These are phyloP conservation scores for Paxillus ammoniavirescens DNA, from an alignment of 768 basidiomycete genomes.

Conservation along the genomic window DNA sequence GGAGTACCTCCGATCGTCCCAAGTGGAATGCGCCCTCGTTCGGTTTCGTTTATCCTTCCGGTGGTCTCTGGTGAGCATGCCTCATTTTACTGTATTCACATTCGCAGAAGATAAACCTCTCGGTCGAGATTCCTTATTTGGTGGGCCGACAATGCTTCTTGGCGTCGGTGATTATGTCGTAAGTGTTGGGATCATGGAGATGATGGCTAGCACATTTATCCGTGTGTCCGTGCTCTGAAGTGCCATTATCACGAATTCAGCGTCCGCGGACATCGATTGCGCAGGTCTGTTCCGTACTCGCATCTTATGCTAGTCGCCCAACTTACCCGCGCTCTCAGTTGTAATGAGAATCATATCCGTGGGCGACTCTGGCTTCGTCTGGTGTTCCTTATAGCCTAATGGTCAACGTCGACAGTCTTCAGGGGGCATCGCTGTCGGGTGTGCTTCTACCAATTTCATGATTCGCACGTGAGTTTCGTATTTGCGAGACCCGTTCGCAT, in stretches of 20 bases:
- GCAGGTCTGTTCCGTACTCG: conserved; percentile 15
- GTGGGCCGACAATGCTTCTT: conserved; percentile 19
- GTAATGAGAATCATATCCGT: conserved; percentile 9
- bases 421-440: conserved; percentile 15
- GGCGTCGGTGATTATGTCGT: conserved; percentile 17
- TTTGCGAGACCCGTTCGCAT: not conserved
- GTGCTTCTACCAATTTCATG: conserved; percentile 25
- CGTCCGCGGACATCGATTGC: conserved; percentile 1
- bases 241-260: not conserved
- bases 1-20: conserved; percentile 19
- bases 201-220: not conserved
- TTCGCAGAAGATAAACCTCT: not conserved
- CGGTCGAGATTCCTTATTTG: conserved; percentile 22
- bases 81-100: not conserved
- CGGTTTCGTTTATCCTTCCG: conserved; percentile 18
- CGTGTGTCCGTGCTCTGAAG: not conserved
- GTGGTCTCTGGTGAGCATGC: conserved; percentile 22
- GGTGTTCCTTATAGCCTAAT: not conserved
- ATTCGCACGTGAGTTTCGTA: conserved; percentile 24
- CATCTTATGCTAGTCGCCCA: too few relatives aligned
- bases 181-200: not conserved
- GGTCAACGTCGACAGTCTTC: conserved; percentile 4
- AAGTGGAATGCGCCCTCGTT: conserved; percentile 22
- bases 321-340: conserved; percentile 10
- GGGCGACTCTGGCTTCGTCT: not conserved